Evolutionary conservation across 345 rosid genomes (phyloP), one percentile per base, ranked within the genome.

Genomic region (Triadica sebifera): DNA sequence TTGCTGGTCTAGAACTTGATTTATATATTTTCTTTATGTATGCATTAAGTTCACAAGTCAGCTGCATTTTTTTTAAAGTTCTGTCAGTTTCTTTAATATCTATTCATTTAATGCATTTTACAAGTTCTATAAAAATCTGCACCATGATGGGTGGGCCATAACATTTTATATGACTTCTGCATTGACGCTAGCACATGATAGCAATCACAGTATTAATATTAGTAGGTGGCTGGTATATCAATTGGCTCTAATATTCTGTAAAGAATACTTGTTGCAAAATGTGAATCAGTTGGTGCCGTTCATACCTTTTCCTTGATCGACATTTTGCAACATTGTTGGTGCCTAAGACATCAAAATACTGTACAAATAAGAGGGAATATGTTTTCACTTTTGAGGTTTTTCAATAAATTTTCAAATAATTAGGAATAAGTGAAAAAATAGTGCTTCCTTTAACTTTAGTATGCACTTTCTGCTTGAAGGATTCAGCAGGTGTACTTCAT

Each of bases 401-500:
- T 8, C 39, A 37, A 24, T 55, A 25, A 57, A 17, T 24, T 38
- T 29, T 45, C 6, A 10, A 15, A n/a, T 55, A 10, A 22, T 43
- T 65, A 25, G 12, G 47, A 70, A 39, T 39, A 50, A 13, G n/a
- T 20, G 47, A 43, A 24, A 22, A 45, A 49, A 58, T 12, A 6
- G 9, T 52, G 46, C 37, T 53, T 58, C n/a, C 24, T 60, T 73
- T 79, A 77, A 70, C 55, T 25, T 57, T 37, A 56, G 51, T 67
- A 39, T 60, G 64, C 37, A 29, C 37, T 50, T 76, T 66, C 52
- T 76, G 19, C 75, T 77, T 81, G 78, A 84, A 94, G 97, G 89
- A 90, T 77, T 92, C 97, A 67, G 92, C 92, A 62, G 95, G 97
- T 34, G 68, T 89, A 75, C 83, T 52, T 75, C 98, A 94, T 82